Percentiles rank a stretch among this genome's conserved stretches.
Conservation (phyloP, 139 green algal species). For the Raphidocelis subcapitata region DNA sequence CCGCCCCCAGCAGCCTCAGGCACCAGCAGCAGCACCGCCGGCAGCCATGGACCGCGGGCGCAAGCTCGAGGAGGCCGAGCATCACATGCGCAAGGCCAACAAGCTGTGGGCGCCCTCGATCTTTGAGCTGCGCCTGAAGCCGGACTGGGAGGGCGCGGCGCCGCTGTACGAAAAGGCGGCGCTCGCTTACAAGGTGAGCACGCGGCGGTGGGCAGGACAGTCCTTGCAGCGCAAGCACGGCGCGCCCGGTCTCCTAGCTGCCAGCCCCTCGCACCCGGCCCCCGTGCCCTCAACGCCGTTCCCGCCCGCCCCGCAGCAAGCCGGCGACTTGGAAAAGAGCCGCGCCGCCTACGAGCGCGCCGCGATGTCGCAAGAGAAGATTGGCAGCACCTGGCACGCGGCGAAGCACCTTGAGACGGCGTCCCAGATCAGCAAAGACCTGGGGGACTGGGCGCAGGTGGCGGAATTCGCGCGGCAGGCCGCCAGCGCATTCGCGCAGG, state of each 20-base stretch:
- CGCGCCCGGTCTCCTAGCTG: background rate
- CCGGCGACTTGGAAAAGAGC: conserved; percentile 44
- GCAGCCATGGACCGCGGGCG: too few species aligned
- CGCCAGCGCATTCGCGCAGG: conserved; percentile 43
- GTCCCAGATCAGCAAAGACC: conserved; percentile 33
- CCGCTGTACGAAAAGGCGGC: conserved; percentile 72
- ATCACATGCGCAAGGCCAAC: too few species aligned
- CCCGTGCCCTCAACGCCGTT: background rate
- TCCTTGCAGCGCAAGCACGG: background rate
- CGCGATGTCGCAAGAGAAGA: conserved; percentile 62
- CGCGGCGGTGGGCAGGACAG: background rate
- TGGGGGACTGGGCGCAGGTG: conserved; percentile 37
- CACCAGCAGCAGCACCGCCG: background rate
- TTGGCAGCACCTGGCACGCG: conserved; percentile 72
- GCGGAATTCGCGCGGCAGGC: conserved; percentile 47
- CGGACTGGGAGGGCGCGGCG: conserved; percentile 71
- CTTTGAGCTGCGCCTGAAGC: conserved; percentile 63
- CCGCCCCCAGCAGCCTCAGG: background rate
- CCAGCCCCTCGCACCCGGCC: background rate
- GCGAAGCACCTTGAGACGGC: conserved; percentile 65
- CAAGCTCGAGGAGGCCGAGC: too few species aligned
- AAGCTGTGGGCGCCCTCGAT: conserved; percentile 46
- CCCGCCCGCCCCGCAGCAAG: conserved; percentile 51
- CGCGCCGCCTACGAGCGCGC: conserved; percentile 66
- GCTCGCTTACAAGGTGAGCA: conserved; percentile 64